A percentile compares a stretch with the other conserved stretches of the same genome.
These are phyloP conservation scores for Aspergillus ochraceus DNA, from an alignment of 2,329 filamentous ascomycete genomes.

Conservation along the genomic window DNA sequence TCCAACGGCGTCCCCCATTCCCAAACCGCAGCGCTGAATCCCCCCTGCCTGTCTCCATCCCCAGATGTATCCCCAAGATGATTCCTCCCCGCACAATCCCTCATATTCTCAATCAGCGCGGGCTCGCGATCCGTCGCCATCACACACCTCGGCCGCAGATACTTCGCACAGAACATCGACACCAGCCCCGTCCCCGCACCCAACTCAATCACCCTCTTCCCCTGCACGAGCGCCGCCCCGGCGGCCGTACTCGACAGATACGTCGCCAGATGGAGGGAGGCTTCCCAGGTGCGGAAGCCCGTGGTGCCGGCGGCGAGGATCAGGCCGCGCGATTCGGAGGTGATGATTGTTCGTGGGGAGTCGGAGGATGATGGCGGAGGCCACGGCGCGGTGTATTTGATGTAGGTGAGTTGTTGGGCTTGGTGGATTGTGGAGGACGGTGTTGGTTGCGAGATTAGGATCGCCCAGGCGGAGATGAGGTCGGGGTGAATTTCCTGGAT, in stretches of 20 bases:
- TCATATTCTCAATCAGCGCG: slow-evolving; percentile 41
- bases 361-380: slow-evolving; percentile 4
- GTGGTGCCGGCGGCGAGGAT: slow-evolving; percentile 62
- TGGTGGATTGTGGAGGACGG: slow-evolving; percentile 61
- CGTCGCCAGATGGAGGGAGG: slow-evolving; percentile 62
- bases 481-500: slow-evolving; percentile 78
- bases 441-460: slow-evolving; percentile 63
- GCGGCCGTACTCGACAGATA: slow-evolving; percentile 51
- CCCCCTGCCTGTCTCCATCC: background rate
- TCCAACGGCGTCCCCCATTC: slow-evolving; percentile 40
- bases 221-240: slow-evolving; percentile 49
- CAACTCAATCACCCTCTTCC: slow-evolving; percentile 62
- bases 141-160: slow-evolving; percentile 55
- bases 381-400: slow-evolving; percentile 63
- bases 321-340: slow-evolving; percentile 56
- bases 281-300: slow-evolving; percentile 70
- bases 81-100: slow-evolving; percentile 39
- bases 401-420: slow-evolving; percentile 70
- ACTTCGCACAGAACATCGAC: slow-evolving; percentile 62
- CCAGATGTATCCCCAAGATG: slow-evolving; percentile 5
- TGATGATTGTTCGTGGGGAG: slow-evolving; percentile 29
- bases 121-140: slow-evolving; percentile 63
- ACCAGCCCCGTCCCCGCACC: slow-evolving; percentile 68
- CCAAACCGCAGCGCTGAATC: slow-evolving; percentile 40
- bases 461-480: slow-evolving; percentile 68